These are phyloP conservation scores for Colletotrichum ledebouriae DNA, from an alignment of 2,329 filamentous ascomycete genomes.

Conservation along the genomic window DNA sequence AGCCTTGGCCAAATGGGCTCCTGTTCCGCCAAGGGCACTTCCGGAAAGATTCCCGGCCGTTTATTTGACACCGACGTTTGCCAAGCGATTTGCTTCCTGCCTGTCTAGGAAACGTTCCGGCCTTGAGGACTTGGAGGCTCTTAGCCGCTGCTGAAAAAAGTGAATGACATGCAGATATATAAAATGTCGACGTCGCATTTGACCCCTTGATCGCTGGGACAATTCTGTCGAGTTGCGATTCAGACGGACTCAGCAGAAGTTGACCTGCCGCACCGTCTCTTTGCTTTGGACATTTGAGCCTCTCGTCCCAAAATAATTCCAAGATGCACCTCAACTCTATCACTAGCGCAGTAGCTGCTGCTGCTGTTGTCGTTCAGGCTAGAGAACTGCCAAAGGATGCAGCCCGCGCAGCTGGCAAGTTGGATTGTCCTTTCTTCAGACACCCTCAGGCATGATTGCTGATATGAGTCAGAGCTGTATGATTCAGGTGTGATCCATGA, in stretches of 20 bases:
- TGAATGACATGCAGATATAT: background rate
- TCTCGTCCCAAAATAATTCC: background rate
- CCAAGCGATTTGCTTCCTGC: constrained; percentile 38
- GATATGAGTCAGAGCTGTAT: constrained; percentile 42
- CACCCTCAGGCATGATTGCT: background rate
- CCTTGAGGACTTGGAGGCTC: background rate
- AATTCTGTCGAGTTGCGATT: background rate
- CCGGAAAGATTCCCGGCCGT: background rate
- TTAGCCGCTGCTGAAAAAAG: background rate
- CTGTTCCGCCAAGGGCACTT: background rate
- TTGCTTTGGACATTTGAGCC: too few species aligned
- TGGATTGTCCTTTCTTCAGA: background rate
- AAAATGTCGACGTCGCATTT: constrained; percentile 5
- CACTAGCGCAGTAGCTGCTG: constrained; percentile 32
- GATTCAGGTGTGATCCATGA: constrained; percentile 45
- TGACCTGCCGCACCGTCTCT: background rate
- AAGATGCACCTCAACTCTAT: constrained; percentile 44
- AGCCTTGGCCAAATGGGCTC: background rate
- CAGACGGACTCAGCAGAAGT: background rate
- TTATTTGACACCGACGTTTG: constrained; percentile 6
- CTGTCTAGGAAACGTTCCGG: constrained; percentile 20
- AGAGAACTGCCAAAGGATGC: constrained; percentile 44
- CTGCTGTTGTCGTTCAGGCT: constrained; percentile 38
- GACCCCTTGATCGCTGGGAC: background rate
- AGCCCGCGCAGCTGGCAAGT: constrained; percentile 42